Evolutionary conservation across 345 rosid species (phyloP).

Genomic region (Linum trigynum): DNA sequence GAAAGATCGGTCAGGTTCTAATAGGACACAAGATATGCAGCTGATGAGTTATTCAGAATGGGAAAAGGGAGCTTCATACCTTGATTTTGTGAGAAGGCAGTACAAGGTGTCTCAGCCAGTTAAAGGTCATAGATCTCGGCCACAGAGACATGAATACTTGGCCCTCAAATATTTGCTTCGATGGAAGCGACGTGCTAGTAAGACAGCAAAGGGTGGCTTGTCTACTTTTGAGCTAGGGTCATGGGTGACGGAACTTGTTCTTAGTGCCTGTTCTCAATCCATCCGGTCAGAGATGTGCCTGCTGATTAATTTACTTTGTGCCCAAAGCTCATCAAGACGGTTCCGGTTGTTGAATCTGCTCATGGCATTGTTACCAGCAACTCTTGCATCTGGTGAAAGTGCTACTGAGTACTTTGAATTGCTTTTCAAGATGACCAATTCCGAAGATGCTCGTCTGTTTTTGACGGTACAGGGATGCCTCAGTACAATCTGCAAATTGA

Average conservation of each 20-base stretch:
- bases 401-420: constrained; percentile 92
- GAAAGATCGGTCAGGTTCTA: constrained; percentile 54
- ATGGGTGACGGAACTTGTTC: constrained; percentile 93
- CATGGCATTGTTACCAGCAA: constrained; percentile 71
- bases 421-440: constrained; percentile 81
- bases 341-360: constrained; percentile 73
- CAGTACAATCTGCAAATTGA: constrained; percentile 62
- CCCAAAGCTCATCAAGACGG: constrained; percentile 72
- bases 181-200: constrained; percentile 71
- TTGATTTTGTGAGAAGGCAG: constrained; percentile 97
- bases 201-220: constrained; percentile 51
- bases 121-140: constrained; percentile 62
- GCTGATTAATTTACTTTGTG: constrained; percentile 73
- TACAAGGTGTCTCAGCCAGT: constrained; percentile 77
- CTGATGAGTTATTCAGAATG: constrained; percentile 89
- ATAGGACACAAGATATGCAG: constrained; percentile 66
- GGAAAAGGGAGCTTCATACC: constrained; percentile 95
- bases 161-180: constrained; percentile 84
- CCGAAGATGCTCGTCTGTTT: constrained; percentile 88
- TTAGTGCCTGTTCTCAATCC: constrained; percentile 97
- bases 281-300: constrained; percentile 97
- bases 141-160: constrained; percentile 73
- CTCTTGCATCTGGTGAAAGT: constrained; percentile 91
- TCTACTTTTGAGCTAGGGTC: constrained; percentile 84
- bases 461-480: constrained; percentile 87